These are phyloP conservation scores for Ophiosphaerella korrae DNA, from an alignment of 2,329 filamentous ascomycete species.

Conservation along the genomic window DNA sequence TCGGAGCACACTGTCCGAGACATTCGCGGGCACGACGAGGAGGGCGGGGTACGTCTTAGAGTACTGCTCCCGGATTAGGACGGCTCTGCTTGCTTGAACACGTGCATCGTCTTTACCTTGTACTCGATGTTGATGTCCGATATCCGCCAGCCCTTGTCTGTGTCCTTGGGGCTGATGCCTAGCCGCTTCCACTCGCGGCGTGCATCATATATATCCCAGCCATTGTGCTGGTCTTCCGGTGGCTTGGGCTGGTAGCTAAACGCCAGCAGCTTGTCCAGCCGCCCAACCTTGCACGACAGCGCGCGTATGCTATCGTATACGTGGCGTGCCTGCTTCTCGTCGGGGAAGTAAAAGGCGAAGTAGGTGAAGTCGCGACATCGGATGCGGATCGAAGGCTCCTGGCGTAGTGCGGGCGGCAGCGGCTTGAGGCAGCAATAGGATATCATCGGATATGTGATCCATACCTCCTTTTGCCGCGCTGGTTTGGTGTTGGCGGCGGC, in stretches of 20 bases:
- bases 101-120: constrained; percentile 49
- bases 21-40: constrained; percentile 81
- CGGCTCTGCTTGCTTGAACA: neutral
- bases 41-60: constrained; percentile 90
- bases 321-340: constrained; percentile 76
- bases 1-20: constrained; percentile 96
- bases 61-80: constrained; percentile 57
- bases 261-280: constrained; percentile 87
- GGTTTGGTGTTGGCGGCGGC: constrained; percentile 47
- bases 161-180: constrained; percentile 81
- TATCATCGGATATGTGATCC: constrained; percentile 95
- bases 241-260: constrained; percentile 81
- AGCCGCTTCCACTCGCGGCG: constrained; percentile 84
- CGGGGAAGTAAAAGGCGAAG: constrained; percentile 84
- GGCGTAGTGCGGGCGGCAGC: constrained; percentile 69
- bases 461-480: constrained; percentile 70
- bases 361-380: constrained; percentile 93
- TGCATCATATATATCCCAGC: constrained; percentile 85
- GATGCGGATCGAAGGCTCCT: constrained; percentile 81
- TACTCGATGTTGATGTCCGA: constrained; percentile 91
- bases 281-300: constrained; percentile 80
- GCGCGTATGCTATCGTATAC: constrained; percentile 85
- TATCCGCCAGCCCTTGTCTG: constrained; percentile 84
- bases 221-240: constrained; percentile 74
- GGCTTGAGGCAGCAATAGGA: constrained; percentile 78